A percentile compares a stretch with the other conserved stretches of the same genome.
These are phyloP conservation scores for Lactarius tabidus DNA, from an alignment of 768 basidiomycete genomes.

Conservation along the genomic window DNA sequence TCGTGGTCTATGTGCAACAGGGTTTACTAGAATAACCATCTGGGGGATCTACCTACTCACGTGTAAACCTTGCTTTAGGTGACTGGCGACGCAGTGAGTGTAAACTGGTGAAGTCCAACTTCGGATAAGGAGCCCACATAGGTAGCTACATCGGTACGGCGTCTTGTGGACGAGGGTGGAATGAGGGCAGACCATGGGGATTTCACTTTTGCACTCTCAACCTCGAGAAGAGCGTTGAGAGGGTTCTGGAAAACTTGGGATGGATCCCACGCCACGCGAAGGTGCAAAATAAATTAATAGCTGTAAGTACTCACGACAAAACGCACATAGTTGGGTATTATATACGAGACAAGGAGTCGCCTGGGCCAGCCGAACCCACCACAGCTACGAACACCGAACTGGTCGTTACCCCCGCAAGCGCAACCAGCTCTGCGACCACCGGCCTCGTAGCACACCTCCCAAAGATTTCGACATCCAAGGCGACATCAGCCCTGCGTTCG, in stretches of 20 bases:
- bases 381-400: conserved; percentile 36
- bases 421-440: conserved; percentile 58
- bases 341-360: conserved; percentile 29
- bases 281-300: conserved; percentile 61
- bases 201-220: conserved; percentile 97
- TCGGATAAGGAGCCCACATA: too few species aligned
- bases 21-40: background rate
- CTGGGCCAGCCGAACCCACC: conserved; percentile 29
- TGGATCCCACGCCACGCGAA: conserved; percentile 51
- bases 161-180: conserved; percentile 50
- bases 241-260: conserved; percentile 71
- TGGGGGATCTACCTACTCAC: background rate
- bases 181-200: conserved; percentile 60
- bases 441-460: conserved; percentile 47
- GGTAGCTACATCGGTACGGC: too few species aligned
- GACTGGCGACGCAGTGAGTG: too few species aligned
- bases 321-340: background rate
- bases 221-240: conserved; percentile 90
- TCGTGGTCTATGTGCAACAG: background rate
- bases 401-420: conserved; percentile 60
- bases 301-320: conserved; percentile 39
- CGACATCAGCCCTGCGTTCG: conserved; percentile 94
- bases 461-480: conserved; percentile 54
- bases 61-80: too few species aligned
- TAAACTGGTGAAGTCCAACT: too few species aligned